Evolutionary conservation across 306 rosid species (phyloP).

Genomic region (Dalbergia oliveri): DNA sequence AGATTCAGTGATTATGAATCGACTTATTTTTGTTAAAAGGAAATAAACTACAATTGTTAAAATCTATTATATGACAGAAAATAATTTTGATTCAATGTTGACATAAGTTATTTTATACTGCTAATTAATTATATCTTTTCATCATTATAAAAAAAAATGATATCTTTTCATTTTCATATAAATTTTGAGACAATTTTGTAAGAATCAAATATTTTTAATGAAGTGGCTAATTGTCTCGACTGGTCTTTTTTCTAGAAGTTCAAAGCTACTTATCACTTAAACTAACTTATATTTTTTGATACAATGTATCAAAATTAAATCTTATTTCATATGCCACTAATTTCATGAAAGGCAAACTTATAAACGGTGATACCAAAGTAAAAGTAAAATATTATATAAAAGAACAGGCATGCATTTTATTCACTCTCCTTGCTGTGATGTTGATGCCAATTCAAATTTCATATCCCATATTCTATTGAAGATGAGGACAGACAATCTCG

Average conservation of each 20-base stretch:
- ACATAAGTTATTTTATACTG: no score
- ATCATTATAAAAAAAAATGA: no score
- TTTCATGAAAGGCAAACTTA: constrained; percentile 14
- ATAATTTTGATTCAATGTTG: no score
- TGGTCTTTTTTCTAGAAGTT: no score
- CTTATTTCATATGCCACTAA: neutral
- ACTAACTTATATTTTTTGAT: no score
- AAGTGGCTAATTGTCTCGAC: no score
- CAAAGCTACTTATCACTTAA: no score
- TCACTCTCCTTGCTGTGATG: constrained; percentile 44
- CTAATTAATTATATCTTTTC: no score
- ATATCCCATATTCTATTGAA: constrained; percentile 4
- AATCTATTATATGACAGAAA: neutral
- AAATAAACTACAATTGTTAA: constrained; percentile 22
- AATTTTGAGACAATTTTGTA: no score
- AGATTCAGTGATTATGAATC: constrained; percentile 33
- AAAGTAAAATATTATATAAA: constrained; percentile 18
- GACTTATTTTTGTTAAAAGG: constrained; percentile 37
- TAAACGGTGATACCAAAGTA: constrained; percentile 44
- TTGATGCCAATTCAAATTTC: constrained; percentile 46
- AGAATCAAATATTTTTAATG: no score
- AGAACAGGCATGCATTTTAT: constrained; percentile 29
- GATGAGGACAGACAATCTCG: constrained; percentile 55
- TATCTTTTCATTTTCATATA: no score
- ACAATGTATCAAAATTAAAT: no score